phyloP scores from a whole-genome alignment of 2,329 filamentous ascomycete species.

The Trichophyton rubrum region DNA sequence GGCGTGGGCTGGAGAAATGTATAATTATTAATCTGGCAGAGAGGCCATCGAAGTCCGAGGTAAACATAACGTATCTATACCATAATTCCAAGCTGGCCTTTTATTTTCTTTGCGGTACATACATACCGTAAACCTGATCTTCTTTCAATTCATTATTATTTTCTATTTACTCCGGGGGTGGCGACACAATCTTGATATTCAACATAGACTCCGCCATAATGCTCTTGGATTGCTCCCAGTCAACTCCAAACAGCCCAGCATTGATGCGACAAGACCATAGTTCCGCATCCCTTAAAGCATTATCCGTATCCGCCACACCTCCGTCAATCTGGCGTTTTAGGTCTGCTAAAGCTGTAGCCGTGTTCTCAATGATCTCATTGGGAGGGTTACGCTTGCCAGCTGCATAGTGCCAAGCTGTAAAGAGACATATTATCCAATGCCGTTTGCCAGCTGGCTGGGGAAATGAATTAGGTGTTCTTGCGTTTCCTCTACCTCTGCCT shows the following conservation, averaged over 20 bases:
- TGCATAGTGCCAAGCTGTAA: constrained; percentile 43
- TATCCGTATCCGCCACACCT: constrained; percentile 5
- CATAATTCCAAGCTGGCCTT: too few species aligned
- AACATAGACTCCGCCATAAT: constrained; percentile 32
- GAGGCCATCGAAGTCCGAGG: too few species aligned
- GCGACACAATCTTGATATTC: constrained; percentile 23
- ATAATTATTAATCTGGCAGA: too few species aligned
- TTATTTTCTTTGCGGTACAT: background rate
- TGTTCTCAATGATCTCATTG: constrained; percentile 38
- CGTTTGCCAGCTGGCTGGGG: constrained; percentile 15
- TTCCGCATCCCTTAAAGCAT: constrained; percentile 15
- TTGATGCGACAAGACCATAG: constrained; percentile 46
- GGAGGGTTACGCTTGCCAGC: constrained; percentile 25
- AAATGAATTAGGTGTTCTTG: background rate
- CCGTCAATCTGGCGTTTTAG: constrained; percentile 33
- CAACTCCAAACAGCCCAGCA: constrained; percentile 44
- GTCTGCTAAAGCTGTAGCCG: constrained; percentile 37
- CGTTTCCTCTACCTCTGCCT: background rate
- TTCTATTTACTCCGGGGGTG: background rate
- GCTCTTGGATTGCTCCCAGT: constrained; percentile 39
- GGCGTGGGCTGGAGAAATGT: too few species aligned
- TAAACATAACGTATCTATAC: too few species aligned
- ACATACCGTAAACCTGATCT: too few species aligned
- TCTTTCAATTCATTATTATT: too few species aligned
- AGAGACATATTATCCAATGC: constrained; percentile 49